These are phyloP conservation scores for Monosporascus cannonballus DNA, from an alignment of 2,329 filamentous ascomycete species.

Conservation along the genomic window DNA sequence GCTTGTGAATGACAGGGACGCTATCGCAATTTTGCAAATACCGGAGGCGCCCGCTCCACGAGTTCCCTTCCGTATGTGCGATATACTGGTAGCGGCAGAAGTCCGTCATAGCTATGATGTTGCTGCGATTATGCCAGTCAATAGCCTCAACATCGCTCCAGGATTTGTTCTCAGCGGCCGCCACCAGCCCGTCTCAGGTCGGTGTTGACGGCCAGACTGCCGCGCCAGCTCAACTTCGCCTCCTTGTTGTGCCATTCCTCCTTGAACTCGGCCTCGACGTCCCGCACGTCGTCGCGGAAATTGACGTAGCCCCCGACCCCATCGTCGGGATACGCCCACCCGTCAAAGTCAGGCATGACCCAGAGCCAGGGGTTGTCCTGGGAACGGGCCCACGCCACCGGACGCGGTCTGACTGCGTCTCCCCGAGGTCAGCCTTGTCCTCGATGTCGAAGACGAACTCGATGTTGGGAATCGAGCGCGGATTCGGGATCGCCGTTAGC, in stretches of 20 bases:
- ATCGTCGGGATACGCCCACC: constrained; percentile 18
- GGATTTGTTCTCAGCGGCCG: constrained; percentile 13
- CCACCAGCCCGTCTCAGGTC: constrained; percentile 18
- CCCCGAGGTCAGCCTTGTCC: constrained; percentile 11
- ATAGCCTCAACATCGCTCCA: constrained; percentile 24
- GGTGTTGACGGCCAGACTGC: constrained; percentile 21
- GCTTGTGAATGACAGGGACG: constrained; percentile 41
- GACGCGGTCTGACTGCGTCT: constrained; percentile 12
- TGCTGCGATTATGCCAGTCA: constrained; percentile 18
- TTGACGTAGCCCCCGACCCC: constrained; percentile 15
- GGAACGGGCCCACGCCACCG: constrained; percentile 17
- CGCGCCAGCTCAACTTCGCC: constrained; percentile 25
- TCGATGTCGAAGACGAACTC: constrained; percentile 19
- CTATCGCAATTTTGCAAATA: constrained; percentile 29
- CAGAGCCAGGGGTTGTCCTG: constrained; percentile 14
- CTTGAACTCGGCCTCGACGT: constrained; percentile 10
- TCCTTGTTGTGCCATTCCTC: constrained; percentile 19
- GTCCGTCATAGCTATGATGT: constrained; percentile 19
- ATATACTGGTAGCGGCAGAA: constrained; percentile 22
- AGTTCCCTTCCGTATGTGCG: constrained; percentile 22
- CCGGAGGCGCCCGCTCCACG: constrained; percentile 25
- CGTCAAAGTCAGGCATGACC: constrained; percentile 19
- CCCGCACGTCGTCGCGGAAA: constrained; percentile 15
- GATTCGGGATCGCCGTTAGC: constrained; percentile 12
- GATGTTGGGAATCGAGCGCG: constrained; percentile 14